Percentiles rank a stretch among this genome's conserved stretches.
Conservation (phyloP, 192 early-diverging fungal species). For the Spizellomyces punctatus region DNA sequence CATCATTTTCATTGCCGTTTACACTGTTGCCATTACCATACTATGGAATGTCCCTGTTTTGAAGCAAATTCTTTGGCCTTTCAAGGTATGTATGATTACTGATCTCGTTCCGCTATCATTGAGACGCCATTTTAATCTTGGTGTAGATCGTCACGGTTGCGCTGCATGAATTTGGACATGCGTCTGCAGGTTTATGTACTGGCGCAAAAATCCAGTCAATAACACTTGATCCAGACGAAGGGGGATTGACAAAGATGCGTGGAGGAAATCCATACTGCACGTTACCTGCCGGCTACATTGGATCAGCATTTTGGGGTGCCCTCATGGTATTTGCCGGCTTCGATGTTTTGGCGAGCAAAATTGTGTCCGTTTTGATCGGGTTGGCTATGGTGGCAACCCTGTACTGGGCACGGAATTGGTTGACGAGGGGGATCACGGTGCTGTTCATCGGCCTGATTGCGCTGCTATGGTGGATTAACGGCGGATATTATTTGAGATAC, state of each 20-base stretch:
- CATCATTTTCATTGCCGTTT: constrained; percentile 55
- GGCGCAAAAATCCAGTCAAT: constrained; percentile 88
- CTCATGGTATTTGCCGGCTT: constrained; percentile 94
- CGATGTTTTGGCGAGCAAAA: constrained; percentile 82
- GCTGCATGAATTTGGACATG: constrained; percentile 95
- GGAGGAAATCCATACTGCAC: constrained; percentile 81
- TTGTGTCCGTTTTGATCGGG: constrained; percentile 84
- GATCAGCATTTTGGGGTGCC: constrained; percentile 85
- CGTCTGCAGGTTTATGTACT: constrained; percentile 81
- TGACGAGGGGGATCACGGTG: constrained; percentile 78
- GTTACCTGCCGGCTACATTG: constrained; percentile 88
- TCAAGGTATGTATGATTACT: constrained; percentile 67
- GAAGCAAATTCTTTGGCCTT: constrained; percentile 87
- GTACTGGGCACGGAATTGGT: constrained; percentile 88
- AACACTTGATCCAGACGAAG: constrained; percentile 89
- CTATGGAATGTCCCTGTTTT: constrained; percentile 88
- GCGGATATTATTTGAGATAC: constrained; percentile 77
- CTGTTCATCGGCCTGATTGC: constrained; percentile 82
- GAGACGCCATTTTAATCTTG: not conserved
- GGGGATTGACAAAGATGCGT: constrained; percentile 82
- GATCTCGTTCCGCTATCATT: not conserved
- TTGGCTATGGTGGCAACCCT: constrained; percentile 78
- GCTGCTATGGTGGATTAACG: constrained; percentile 81
- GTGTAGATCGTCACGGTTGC: constrained; percentile 81
- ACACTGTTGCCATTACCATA: constrained; percentile 32